A percentile compares a stretch with the other conserved stretches of the same genome.
Conservation (phyloP, 495 filamentous ascomycete genomes). For the Hypomontagnella monticulosa region DNA sequence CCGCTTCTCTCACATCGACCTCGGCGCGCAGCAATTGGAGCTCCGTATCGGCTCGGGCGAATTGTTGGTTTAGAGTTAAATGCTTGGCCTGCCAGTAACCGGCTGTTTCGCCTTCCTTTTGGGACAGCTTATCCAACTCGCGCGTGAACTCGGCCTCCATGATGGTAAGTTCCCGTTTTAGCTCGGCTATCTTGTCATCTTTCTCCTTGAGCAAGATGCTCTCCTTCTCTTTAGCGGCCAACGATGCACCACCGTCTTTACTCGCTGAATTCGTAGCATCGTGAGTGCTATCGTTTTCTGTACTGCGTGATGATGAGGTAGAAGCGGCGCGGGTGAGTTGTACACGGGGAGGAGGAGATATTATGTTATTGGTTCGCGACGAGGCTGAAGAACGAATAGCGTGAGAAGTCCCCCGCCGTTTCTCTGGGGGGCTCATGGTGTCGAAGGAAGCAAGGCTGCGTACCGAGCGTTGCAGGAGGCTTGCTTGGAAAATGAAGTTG, state of each 20-base stretch:
- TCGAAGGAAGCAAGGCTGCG: conserved; percentile 20
- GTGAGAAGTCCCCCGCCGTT: conserved; percentile 46
- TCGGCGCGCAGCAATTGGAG: conserved; percentile 54
- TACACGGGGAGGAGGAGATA: conserved; percentile 54
- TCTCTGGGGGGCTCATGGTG: conserved; percentile 46
- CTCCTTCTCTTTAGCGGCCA: conserved; percentile 42
- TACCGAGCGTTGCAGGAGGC: conserved; percentile 5
- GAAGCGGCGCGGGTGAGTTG: conserved; percentile 46
- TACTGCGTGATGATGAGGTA: conserved; percentile 48
- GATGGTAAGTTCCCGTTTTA: conserved; percentile 55
- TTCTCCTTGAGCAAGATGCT: conserved; percentile 48
- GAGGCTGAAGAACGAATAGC: conserved; percentile 33
- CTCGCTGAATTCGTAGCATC: conserved; percentile 21
- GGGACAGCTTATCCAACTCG: conserved; percentile 56
- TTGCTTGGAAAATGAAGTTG: conserved; percentile 1
- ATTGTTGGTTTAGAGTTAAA: conserved; percentile 53
- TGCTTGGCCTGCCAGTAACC: conserved; percentile 60
- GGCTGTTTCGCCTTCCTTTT: conserved; percentile 56
- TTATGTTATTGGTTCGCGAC: conserved; percentile 41
- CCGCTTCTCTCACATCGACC: conserved; percentile 49
- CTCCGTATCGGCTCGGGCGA: conserved; percentile 54
- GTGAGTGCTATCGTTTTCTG: conserved; percentile 42
- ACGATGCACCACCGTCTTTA: conserved; percentile 25
- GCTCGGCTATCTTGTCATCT: conserved; percentile 54
- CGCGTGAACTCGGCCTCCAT: conserved; percentile 58